phyloP scores from a whole-genome alignment of 2,329 filamentous ascomycete species.

The Fusarium sp. region DNA sequence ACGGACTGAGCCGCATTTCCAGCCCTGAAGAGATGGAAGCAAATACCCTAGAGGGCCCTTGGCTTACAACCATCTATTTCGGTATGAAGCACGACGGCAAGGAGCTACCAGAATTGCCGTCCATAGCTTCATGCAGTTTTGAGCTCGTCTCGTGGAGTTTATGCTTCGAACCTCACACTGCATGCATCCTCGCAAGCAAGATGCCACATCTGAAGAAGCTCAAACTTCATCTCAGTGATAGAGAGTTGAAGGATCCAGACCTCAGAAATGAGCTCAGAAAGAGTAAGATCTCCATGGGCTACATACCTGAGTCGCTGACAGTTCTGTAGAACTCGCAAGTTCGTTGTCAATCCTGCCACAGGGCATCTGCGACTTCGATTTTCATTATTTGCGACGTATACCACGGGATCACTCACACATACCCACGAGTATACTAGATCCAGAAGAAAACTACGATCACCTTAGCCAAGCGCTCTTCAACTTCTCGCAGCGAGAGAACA shows the following conservation, averaged over 20 bases:
- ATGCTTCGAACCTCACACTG: not conserved
- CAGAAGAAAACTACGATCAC: not conserved
- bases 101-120: not conserved
- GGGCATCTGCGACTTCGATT: not conserved
- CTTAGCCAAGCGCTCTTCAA: slow-evolving; percentile 3
- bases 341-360: not conserved
- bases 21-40: slow-evolving; percentile 2
- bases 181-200: not conserved
- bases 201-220: slow-evolving; percentile 1
- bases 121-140: slow-evolving; percentile 1
- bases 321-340: not conserved
- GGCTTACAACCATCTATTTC: not conserved
- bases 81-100: not conserved
- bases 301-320: not conserved
- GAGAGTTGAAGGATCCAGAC: not conserved
- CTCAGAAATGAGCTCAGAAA: not conserved
- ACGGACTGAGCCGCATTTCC: not conserved
- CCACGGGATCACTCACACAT: not conserved
- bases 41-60: not conserved
- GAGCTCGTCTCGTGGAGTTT: slow-evolving; percentile 13
- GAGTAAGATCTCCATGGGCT: not conserved
- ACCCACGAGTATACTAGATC: not conserved
- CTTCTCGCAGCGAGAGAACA: slow-evolving; percentile 5
- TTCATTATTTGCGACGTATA: not conserved
- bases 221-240: slow-evolving; percentile 11